Evolutionary conservation across 2,329 filamentous ascomycete species (phyloP).

Genomic region (Colletotrichum cuscutae): DNA sequence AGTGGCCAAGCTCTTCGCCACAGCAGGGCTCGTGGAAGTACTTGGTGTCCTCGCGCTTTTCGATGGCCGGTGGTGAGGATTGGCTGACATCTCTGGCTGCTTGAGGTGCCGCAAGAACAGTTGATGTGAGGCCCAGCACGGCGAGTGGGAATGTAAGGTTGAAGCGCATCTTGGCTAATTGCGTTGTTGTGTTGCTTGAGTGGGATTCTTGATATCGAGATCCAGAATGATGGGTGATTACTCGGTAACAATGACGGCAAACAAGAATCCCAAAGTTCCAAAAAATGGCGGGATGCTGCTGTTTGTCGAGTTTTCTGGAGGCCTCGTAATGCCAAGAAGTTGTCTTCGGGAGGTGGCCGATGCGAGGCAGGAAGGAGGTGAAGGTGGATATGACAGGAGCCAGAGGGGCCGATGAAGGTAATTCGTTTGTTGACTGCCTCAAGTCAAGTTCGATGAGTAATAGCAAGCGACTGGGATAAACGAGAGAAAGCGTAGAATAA

Average conservation of each 20-base stretch:
- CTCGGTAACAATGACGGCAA: not conserved
- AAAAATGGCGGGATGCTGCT: not conserved
- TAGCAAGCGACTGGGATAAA: slow-evolving; percentile 9
- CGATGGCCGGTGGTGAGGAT: slow-evolving; percentile 6
- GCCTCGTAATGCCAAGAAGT: slow-evolving; percentile 13
- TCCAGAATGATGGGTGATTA: not conserved
- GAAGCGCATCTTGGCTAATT: slow-evolving; percentile 21
- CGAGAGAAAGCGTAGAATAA: not conserved
- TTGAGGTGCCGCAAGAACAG: slow-evolving; percentile 20
- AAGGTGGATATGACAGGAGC: not conserved
- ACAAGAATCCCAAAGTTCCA: not conserved
- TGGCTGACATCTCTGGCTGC: not conserved
- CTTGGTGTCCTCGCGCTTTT: slow-evolving; percentile 50
- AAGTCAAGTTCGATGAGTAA: slow-evolving; percentile 2
- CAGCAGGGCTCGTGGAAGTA: slow-evolving; percentile 75
- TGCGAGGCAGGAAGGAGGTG: not conserved
- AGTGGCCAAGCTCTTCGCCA: slow-evolving; percentile 73
- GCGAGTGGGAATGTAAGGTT: slow-evolving; percentile 9
- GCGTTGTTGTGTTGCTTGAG: not conserved
- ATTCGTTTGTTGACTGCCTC: not conserved
- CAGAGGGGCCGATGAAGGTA: not conserved
- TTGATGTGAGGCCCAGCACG: slow-evolving; percentile 19
- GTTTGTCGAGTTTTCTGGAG: not conserved
- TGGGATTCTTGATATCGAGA: not conserved
- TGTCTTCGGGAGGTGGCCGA: too few relatives aligned